Base-by-base conservation (phyloP, 2,329 filamentous ascomycete genomes). In the Hymenoscyphus scutula region DNA sequence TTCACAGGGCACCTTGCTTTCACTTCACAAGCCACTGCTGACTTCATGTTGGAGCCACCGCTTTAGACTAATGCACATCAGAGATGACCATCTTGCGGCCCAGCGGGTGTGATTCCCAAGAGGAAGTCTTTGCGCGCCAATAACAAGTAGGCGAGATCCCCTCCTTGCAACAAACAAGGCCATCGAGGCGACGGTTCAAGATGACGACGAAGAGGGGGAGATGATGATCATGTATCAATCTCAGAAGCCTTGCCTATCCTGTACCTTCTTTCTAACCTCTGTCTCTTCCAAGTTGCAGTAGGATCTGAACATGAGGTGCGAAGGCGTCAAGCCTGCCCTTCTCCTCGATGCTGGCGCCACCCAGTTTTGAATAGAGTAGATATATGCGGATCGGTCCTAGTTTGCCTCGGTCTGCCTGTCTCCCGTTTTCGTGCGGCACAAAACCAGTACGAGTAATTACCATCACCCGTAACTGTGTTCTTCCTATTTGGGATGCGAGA, bases 291-390 rank as follows among this genome's bases (percentile, higher is more conserved):
- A 25, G 23, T 10, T 23, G 11, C 2, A 25, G 19, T 51, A 13
- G 10, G 23, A 51, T 23, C 19, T 37, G 34, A 37, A 37, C 13
- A 37, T 37, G 34, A 25, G 19, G 45, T 19, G 45, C 45, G 45
- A 51, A 51, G 45, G 41, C 41, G 19, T 48, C 41, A 48, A 48
- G n/a, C 41, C 23, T 23, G 41, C 41, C 41, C 3, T 48, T 25
- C 41, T 23, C 10, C 23, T 51, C 19, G 45, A 51, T 23, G 45
- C 19, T 3, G 45, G 19, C 45, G 45, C 45, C 45, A 51, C 45
- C 45, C 23, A 23, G 45, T 51, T 51, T 51, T 51, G 45, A 51
- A 51, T 51, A 51, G 19, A 51, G 45, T 51, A 51, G 45, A 23
- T 17, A 37, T 37, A 37, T 37, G 17, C 34, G 34, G 34, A 37